A percentile compares a stretch with the other conserved stretches of the same genome.
phyloP scores from a whole-genome alignment of 2,329 filamentous ascomycete species.

The Plectosphaerella sp. region DNA sequence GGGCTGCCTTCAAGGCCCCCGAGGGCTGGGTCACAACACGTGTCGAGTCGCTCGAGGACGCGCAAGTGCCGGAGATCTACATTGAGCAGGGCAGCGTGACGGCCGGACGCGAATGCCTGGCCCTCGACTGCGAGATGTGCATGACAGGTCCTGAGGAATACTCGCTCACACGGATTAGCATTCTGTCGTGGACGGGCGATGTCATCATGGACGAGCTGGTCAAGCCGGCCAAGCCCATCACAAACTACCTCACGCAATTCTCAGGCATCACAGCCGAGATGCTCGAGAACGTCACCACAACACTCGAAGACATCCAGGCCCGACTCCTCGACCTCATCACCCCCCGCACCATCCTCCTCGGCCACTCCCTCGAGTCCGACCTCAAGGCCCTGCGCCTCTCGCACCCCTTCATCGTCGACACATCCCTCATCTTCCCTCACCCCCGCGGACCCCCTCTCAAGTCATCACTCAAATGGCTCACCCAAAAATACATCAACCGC shows the following conservation, averaged over 20 bases:
- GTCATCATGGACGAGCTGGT: conserved; percentile 86
- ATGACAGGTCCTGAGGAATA: conserved; percentile 75
- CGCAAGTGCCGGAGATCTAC: conserved; percentile 61
- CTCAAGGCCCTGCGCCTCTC: conserved; percentile 79
- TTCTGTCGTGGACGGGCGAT: conserved; percentile 80
- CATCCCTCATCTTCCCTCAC: conserved; percentile 84
- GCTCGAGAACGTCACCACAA: conserved; percentile 79
- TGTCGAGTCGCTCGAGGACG: conserved; percentile 63
- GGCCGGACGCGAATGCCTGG: conserved; percentile 71
- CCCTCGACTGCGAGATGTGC: conserved; percentile 97
- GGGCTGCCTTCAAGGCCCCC: conserved; percentile 47
- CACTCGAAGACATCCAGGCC: conserved; percentile 74
- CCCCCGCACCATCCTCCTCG: conserved; percentile 68
- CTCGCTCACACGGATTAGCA: conserved; percentile 82
- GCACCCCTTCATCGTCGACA: conserved; percentile 93
- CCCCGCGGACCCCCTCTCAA: conserved; percentile 85
- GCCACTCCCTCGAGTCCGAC: conserved; percentile 79
- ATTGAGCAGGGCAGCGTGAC: conserved; percentile 80
- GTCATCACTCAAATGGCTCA: conserved; percentile 83
- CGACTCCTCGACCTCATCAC: conserved; percentile 69
- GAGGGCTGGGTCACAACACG: conserved; percentile 81
- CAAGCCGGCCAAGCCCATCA: conserved; percentile 82
- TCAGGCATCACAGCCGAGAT: conserved; percentile 90
- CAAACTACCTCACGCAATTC: conserved; percentile 85
- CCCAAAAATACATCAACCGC: conserved; percentile 77